phyloP scores from a whole-genome alignment of 2,329 filamentous ascomycete species.

The Tolypocladium inflatum region DNA sequence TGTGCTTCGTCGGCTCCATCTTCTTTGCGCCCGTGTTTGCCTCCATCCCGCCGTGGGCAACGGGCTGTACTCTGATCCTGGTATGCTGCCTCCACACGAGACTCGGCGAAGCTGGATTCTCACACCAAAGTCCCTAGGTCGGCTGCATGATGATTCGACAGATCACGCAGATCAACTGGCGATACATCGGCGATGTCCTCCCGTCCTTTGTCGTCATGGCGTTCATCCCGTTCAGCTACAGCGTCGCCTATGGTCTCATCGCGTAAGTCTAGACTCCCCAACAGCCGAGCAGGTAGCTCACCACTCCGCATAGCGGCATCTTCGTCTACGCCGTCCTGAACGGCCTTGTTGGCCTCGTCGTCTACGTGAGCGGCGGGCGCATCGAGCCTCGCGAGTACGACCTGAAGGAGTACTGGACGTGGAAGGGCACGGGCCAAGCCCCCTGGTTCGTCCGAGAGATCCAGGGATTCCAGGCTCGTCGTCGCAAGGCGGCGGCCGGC shows the following conservation, averaged over 20 bases:
- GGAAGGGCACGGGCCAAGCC: constrained; percentile 36
- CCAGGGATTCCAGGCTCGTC: constrained; percentile 4
- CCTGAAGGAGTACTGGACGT: constrained; percentile 46
- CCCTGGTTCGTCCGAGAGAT: constrained; percentile 37
- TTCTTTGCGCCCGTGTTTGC: constrained; percentile 73
- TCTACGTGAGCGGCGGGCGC: constrained; percentile 30
- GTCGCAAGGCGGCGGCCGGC: background rate
- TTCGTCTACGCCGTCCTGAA: constrained; percentile 44
- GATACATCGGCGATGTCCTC: constrained; percentile 64
- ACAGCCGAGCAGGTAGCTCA: background rate
- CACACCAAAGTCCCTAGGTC: constrained; percentile 33
- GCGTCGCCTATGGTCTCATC: constrained; percentile 68
- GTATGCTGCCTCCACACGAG: constrained; percentile 23
- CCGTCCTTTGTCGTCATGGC: constrained; percentile 68
- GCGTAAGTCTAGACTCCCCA: constrained; percentile 35
- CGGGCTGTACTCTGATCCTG: constrained; percentile 62
- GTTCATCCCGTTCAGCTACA: constrained; percentile 72
- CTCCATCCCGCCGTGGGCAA: constrained; percentile 70
- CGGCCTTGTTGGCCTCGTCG: constrained; percentile 33
- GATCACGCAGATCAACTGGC: constrained; percentile 67
- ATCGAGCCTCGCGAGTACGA: constrained; percentile 42
- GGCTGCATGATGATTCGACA: constrained; percentile 72
- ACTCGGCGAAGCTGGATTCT: background rate
- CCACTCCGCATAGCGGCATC: constrained; percentile 32
- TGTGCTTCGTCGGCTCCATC: constrained; percentile 62